Conservation (phyloP, 1,139 yeast species). For the Insectozyma bohioensis region DNA sequence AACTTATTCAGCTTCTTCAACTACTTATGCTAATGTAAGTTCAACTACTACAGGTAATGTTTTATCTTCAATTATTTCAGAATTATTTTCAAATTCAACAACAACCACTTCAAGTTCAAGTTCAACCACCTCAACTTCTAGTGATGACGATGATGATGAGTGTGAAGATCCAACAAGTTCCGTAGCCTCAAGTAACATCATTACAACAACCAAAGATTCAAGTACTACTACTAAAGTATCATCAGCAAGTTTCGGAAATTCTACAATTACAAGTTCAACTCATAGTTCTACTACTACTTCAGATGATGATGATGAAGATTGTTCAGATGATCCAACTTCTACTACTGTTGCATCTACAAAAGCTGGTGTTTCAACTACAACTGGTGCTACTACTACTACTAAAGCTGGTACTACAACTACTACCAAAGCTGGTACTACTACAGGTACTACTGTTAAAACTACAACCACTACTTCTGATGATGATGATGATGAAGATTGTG, state of each 20-base stretch:
- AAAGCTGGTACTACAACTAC: not conserved
- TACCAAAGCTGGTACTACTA: not conserved
- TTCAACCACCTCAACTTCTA: conserved; percentile 1
- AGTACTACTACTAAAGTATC: conserved; percentile 7
- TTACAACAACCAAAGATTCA: conserved; percentile 9
- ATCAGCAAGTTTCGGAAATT: not conserved
- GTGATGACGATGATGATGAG: conserved; percentile 12
- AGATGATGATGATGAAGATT: conserved; percentile 10
- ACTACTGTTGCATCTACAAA: conserved; percentile 1
- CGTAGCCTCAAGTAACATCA: conserved; percentile 9
- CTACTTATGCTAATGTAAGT: not conserved
- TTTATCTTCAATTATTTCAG: no score
- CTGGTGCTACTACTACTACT: not conserved
- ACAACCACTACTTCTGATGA: conserved; percentile 8
- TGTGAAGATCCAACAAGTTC: conserved; percentile 11
- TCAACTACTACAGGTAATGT: conserved; percentile 1
- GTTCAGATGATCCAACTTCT: not conserved
- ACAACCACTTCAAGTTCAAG: conserved; percentile 3
- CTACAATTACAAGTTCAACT: conserved; percentile 2
- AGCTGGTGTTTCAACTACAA: conserved; percentile 4
- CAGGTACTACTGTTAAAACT: conserved; percentile 3
- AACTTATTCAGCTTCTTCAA: not conserved
- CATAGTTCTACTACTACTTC: not conserved
- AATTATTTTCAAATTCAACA: no score
- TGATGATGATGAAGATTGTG: conserved; percentile 13